Evolutionary conservation across 768 basidiomycete genomes (phyloP).

Genomic region (Sistotremastrum niveocremeum): DNA sequence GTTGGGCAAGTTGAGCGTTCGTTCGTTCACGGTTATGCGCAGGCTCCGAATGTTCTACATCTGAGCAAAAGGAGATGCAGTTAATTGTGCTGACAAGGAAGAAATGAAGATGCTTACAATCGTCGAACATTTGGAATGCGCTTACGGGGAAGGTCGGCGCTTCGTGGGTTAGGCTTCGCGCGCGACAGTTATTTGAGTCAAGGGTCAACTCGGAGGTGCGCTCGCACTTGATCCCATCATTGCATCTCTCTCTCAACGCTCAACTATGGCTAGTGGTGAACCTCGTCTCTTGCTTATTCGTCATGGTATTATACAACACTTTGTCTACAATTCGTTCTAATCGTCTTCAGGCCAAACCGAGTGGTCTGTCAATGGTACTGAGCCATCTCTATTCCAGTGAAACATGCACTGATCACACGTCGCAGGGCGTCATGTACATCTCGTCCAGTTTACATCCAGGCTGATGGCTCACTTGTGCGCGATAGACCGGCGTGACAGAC

Average conservation of each 20-base stretch:
- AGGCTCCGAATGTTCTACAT: conserved; percentile 73
- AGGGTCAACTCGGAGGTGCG: not conserved
- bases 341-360: conserved; percentile 67
- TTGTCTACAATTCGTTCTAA: not conserved
- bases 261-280: conserved; percentile 24
- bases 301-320: conserved; percentile 37
- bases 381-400: conserved; percentile 12
- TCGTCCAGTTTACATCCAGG: not conserved
- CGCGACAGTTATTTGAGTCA: not conserved
- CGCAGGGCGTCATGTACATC: conserved; percentile 43
- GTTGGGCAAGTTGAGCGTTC: conserved; percentile 33
- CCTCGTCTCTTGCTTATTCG: conserved; percentile 71
- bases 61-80: conserved; percentile 25
- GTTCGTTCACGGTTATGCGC: conserved; percentile 21
- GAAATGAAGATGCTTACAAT: conserved; percentile 19
- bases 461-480: not conserved
- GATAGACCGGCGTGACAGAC: conserved; percentile 74
- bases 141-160: not conserved
- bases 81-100: conserved; percentile 2
- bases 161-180: not conserved
- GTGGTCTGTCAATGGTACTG: conserved; percentile 77
- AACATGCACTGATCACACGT: conserved; percentile 3
- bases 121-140: conserved; percentile 24
- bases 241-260: too few relatives aligned
- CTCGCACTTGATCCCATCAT: too few relatives aligned